Base-by-base conservation (phyloP, 208 protist genomes). In the Leishmania braziliensis region DNA sequence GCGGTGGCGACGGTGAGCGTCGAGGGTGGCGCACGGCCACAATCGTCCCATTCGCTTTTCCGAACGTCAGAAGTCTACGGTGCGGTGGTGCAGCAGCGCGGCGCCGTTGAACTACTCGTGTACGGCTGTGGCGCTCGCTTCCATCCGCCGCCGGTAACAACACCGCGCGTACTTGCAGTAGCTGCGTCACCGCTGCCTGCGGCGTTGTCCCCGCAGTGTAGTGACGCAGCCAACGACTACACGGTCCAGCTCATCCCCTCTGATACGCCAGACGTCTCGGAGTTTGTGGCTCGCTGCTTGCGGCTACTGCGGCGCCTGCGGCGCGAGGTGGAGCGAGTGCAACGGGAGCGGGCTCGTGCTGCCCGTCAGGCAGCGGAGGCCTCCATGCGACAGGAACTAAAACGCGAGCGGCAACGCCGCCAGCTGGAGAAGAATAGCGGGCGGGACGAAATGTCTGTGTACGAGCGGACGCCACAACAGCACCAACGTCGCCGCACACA, bases 61-160 rank as follows among this genome's bases (percentile, higher is more conserved):
- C 46, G 82, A 54, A 84, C 89, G 33, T 75, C 77, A 2, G 78
- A 78, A 8, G 74, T 89, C 33, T 91, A 87, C 83, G 75, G 76
- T 33, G 79, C 84, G 16, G 85, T 94, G 29, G 73, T 95, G 76
- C 89, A 85, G 80, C 91, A 95, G 83, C 86, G 88, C 20, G 91
- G 91, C 10, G 91, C 83, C 0, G 65, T 95, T n/a, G 91, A 95
- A 74, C 75, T 92, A 43, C 84, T 95, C 0, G 53, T 88, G 18
- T 81, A 87, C 69, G 88, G 81, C n/a, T 90, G 87, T 5, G 82
- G 77, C 1, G 91, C 80, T 18, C 71, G 60, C 5, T 56, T 88
- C n/a, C 75, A 53, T n/a, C 84, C 78, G 0, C 65, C 72, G 14
- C 70, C 79, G 1, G 20, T 51, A 18, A 29, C 58, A 9, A 33